These are phyloP conservation scores for Cordyceps sp. DNA, from an alignment of 2,329 filamentous ascomycete species.

Conservation along the genomic window DNA sequence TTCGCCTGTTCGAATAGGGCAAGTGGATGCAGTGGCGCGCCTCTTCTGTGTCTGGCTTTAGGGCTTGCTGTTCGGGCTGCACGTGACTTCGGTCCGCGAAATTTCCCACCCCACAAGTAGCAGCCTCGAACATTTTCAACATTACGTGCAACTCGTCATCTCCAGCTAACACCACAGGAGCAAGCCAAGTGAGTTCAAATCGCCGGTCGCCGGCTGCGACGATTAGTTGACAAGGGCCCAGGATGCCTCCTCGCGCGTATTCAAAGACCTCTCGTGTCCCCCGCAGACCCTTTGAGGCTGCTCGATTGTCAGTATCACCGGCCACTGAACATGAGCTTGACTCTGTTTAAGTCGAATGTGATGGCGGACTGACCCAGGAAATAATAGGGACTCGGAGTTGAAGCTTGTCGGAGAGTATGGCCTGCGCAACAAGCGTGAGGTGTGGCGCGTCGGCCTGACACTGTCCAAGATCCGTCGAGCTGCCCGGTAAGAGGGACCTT, in stretches of 20 bases:
- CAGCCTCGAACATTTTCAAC: conserved; percentile 14
- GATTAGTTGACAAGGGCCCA: conserved; percentile 13
- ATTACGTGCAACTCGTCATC: conserved; percentile 14
- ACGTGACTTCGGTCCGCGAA: conserved; percentile 12
- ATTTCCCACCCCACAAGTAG: conserved; percentile 19
- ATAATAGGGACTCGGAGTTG: conserved; percentile 93
- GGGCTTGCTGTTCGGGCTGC: conserved; percentile 10
- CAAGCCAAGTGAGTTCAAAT: conserved; percentile 20
- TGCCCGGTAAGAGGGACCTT: conserved; percentile 56
- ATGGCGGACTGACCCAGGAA: conserved; percentile 60
- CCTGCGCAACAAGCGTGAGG: conserved; percentile 99
- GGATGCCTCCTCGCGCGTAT: conserved; percentile 47
- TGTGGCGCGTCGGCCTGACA: conserved; percentile 98
- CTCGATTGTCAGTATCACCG: conserved; percentile 96
- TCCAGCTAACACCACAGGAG: conserved; percentile 19
- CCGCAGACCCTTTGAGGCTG: conserved; percentile 96
- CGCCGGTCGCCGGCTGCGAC: conserved; percentile 3
- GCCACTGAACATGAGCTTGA: conserved; percentile 97
- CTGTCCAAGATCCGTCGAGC: conserved; percentile 99
- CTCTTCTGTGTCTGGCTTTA: conserved; percentile 8
- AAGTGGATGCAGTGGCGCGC: neutral
- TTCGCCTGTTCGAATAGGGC: neutral
- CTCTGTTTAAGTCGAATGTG: conserved; percentile 91
- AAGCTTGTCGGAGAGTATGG: conserved; percentile 99
- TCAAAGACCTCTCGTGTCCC: conserved; percentile 99